Evolutionary conservation across 768 basidiomycete genomes (phyloP).

Genomic region (Mycena crocata): DNA sequence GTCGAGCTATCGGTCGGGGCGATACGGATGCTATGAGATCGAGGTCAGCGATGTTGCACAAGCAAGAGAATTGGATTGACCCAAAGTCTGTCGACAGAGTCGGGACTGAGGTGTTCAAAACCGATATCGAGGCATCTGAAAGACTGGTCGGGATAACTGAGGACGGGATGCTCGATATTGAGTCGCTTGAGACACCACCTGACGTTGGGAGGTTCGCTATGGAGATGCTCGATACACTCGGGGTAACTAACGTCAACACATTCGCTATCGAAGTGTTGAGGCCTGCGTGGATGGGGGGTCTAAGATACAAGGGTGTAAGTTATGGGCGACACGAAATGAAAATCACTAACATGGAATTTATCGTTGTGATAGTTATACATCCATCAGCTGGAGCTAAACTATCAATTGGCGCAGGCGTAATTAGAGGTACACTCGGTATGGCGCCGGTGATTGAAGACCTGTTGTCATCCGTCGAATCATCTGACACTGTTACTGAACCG

Average conservation of each 20-base stretch:
- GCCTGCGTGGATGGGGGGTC: too few species aligned
- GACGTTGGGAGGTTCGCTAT: background rate
- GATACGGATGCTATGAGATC: background rate
- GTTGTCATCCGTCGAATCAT: background rate
- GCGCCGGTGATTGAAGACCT: background rate
- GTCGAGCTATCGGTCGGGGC: background rate
- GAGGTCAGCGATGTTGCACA: background rate
- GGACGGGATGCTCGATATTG: too few species aligned
- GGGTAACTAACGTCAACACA: background rate
- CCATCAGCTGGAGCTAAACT: background rate
- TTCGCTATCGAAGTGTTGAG: too few species aligned
- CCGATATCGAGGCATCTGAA: too few species aligned
- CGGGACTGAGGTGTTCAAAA: too few species aligned
- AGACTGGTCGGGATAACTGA: too few species aligned
- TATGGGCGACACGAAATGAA: background rate
- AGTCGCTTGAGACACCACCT: background rate
- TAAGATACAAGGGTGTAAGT: too few species aligned
- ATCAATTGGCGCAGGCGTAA: background rate
- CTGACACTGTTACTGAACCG: background rate
- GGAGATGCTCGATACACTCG: background rate
- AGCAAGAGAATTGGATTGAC: background rate
- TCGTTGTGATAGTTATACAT: constrained; percentile 1
- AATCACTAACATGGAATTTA: background rate
- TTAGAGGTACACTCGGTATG: background rate
- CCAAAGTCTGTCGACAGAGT: background rate